Evolutionary conservation across 495 filamentous ascomycete species (phyloP).

Genomic region (Tuber umbilicatum): DNA sequence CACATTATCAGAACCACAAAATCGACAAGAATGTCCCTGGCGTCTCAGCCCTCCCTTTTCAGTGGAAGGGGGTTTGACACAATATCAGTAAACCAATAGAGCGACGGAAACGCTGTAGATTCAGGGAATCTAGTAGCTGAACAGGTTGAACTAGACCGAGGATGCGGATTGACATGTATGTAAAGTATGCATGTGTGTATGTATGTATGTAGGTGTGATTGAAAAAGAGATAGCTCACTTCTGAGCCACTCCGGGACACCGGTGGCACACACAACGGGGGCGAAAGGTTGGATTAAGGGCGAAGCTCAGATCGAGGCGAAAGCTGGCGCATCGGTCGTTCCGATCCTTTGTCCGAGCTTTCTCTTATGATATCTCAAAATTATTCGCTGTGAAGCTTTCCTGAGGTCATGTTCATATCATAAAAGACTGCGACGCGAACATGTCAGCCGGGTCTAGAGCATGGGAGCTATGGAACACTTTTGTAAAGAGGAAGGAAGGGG

Average conservation of each 20-base stretch:
- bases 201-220: constrained; percentile 7
- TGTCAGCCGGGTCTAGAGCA: not conserved
- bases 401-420: not conserved
- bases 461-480: not conserved
- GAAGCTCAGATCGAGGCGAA: constrained; percentile 31
- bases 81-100: not conserved
- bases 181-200: not conserved
- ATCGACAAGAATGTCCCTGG: not conserved
- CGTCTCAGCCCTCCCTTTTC: not conserved
- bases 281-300: constrained; percentile 19
- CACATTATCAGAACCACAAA: not conserved
- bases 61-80: not conserved
- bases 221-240: constrained; percentile 40
- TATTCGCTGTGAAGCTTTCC: not conserved
- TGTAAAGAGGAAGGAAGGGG: not conserved
- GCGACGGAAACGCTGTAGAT: not conserved
- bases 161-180: not conserved
- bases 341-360: constrained; percentile 4
- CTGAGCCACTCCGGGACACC: constrained; percentile 24
- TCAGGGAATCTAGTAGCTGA: not conserved
- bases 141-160: not conserved
- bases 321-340: constrained; percentile 35
- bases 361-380: not conserved
- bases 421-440: not conserved
- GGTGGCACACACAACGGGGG: constrained; percentile 16